Conservation (phyloP, 495 filamentous ascomycete genomes). For the Cercophora sp. region DNA sequence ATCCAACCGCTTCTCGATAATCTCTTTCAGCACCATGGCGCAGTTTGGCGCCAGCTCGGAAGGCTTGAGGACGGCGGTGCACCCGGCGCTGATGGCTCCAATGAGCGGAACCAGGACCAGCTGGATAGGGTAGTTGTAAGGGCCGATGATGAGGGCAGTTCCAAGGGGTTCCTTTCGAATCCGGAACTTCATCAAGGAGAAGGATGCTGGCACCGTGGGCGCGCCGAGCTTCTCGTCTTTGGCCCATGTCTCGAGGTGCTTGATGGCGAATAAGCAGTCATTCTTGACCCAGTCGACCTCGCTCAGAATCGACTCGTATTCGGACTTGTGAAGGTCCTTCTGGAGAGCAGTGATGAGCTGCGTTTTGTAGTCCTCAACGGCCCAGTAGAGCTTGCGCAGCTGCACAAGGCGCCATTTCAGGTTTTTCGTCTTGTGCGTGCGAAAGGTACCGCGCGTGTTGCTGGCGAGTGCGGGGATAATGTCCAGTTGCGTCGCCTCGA, state of each 20-base stretch:
- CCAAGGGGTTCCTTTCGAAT: conserved; percentile 90
- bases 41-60: conserved; percentile 73
- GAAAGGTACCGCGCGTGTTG: conserved; percentile 59
- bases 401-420: conserved; percentile 77
- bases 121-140: conserved; percentile 90
- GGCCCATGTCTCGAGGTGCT: conserved; percentile 73
- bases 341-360: conserved; percentile 65
- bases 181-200: conserved; percentile 63
- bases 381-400: conserved; percentile 93
- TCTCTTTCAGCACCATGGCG: conserved; percentile 73
- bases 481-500: conserved; percentile 64
- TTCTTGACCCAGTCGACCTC: conserved; percentile 72
- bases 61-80: conserved; percentile 85
- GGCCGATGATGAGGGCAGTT: conserved; percentile 76
- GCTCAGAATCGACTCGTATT: conserved; percentile 63
- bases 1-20: conserved; percentile 71
- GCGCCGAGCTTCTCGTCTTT: conserved; percentile 67
- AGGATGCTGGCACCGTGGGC: conserved; percentile 62
- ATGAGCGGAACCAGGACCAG: conserved; percentile 73
- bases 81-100: conserved; percentile 88
- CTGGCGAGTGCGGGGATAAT: conserved; percentile 58
- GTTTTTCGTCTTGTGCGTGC: conserved; percentile 73
- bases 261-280: conserved; percentile 71
- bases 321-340: conserved; percentile 69
- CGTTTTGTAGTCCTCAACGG: conserved; percentile 68